Evolutionary conservation across 352 stramenopile genomes (phyloP), one percentile per base, ranked within the genome.

Genomic region (Globisporangium ultimum): DNA sequence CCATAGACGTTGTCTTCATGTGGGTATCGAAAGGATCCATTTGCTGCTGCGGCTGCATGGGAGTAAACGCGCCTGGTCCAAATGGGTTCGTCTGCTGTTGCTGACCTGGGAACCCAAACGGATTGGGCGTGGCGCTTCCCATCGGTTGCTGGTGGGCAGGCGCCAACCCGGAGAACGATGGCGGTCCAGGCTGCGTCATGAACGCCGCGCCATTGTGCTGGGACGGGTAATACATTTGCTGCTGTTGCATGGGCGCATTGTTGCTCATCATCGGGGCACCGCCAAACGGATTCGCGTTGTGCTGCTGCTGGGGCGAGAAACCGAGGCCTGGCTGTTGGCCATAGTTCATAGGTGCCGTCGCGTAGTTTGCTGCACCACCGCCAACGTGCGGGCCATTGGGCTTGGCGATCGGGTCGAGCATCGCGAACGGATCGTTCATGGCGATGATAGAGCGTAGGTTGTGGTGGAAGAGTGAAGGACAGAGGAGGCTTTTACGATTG

Each of bases 401-500:
- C 57, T 83, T 80, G 42, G 66, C 60, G 38, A 82, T 66, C 7
- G 75, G 66, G 58, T 89, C 75, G 17, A 89, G 60, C 63, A 76
- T 73, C 32, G 77, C 72, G 57, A 89, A 89, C 41, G 79, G 79
- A 51, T 88, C 77, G 61, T 86, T 87, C 79, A 89, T 87, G 22
- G 41, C 58, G 56, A 0, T 15, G 56, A 14, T 41, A 2, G 55
- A 58, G 28, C 3, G 64, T 42, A 28, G 5, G 21, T 12, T 18
- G 32, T 11, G 22, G 13, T 45, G 46, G 20, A 50, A 54, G 28
- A 36, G 28, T 36, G 28, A 36, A 32, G 24, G 24, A 10, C 6
- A 8, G 20, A 47, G 8, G 41, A 28, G 22, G 9, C n/a, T 40
- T 14, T 32, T 28, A 48, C 38, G 41, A 28, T 8, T 53, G 0